Base-by-base conservation (phyloP, 2,329 filamentous ascomycete species). In the Beauveria varroae region DNA sequence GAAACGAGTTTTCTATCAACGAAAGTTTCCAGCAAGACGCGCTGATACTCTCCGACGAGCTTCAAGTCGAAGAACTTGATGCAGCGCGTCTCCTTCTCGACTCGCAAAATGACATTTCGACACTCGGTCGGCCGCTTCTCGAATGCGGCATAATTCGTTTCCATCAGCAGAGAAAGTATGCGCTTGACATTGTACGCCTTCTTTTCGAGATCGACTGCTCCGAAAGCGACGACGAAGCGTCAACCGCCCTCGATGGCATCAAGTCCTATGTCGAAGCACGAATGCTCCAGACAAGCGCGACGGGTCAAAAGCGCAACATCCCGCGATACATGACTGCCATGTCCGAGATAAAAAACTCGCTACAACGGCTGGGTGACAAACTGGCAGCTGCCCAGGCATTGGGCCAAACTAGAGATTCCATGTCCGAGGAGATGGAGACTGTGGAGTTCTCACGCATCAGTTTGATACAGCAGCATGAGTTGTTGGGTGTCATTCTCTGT, bases 11-110 rank as follows among this genome's bases (percentile, higher is more conserved):
- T 73, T 78, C 82, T 24, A 79, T 99, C 76, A 97, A 96, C 74
- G 83, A 90, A 61, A 87, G 91, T 64, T 98, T 99, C 74, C 86
- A 93, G 70, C 88, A 96, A 73, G 86, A 88, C 67, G 85, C 87
- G 26, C 80, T 96, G 37, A 85, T 91, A 68, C 80, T 99, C 43
- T 90, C 93, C 60, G 93, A 98, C 73, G 90, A 91, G 67, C 80
- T 97, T 64, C 87, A 96, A 68, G 80, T 99, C 57, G 93, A 99
- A 75, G 96, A 99, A 74, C 72, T 96, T 62, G 85, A 95, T 68
- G 89, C 93, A 20, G 90, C 91, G 10, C 82, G 83, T 66, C 83
- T 95, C 55, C 85, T 96, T 62, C 78, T 96, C 57, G 86, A 88
- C 60, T 86, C 90, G 20, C 84, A 90, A 70, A 82, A 86, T 43